A percentile compares a stretch with the other conserved stretches of the same genome.
Evolutionary conservation across 306 rosid species (phyloP).

Genomic region (Cucurbita argyrosperma): DNA sequence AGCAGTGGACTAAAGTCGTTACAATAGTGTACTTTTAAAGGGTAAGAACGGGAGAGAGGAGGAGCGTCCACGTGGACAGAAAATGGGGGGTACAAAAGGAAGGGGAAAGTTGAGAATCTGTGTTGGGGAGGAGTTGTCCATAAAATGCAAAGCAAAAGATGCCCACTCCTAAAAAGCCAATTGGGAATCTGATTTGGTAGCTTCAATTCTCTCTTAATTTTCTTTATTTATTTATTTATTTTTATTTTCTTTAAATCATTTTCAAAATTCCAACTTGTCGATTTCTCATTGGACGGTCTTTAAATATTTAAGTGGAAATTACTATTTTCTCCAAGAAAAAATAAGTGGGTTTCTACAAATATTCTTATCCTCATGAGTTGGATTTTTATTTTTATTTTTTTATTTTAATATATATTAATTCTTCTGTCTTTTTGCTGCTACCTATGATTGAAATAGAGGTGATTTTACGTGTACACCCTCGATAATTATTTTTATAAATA

Average conservation of each 20-base stretch:
- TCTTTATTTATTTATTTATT: background rate
- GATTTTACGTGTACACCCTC: background rate
- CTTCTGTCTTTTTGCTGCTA: background rate
- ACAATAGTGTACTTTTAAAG: too few species aligned
- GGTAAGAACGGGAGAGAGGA: too few species aligned
- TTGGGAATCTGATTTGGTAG: background rate
- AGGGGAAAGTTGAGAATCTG: background rate
- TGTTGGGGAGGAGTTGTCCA: background rate
- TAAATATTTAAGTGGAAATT: background rate
- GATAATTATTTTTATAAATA: background rate
- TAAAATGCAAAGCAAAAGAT: conserved; percentile 4
- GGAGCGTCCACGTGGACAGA: background rate
- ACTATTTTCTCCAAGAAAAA: background rate
- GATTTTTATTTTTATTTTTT: background rate
- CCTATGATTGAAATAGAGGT: background rate
- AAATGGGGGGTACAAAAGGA: background rate
- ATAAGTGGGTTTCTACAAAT: background rate
- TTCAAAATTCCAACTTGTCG: background rate
- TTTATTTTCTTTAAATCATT: background rate
- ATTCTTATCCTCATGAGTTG: background rate
- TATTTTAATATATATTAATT: background rate
- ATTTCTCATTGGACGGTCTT: background rate
- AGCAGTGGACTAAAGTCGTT: too few species aligned
- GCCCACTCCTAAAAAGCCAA: background rate
- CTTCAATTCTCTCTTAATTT: background rate